Conservation (phyloP, 306 rosid species). For the Vigna nakashimae region DNA sequence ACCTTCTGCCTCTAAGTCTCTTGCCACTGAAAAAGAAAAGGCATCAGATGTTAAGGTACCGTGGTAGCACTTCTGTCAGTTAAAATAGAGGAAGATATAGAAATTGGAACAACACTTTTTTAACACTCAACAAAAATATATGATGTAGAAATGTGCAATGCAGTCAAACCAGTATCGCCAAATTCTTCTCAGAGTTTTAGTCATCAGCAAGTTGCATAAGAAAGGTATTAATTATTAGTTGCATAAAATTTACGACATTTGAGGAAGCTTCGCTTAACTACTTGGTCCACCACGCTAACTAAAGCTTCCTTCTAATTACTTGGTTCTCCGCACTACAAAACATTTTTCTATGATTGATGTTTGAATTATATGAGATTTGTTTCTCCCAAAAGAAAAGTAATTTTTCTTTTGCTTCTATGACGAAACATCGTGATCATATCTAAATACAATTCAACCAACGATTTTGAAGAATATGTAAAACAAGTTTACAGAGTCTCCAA, state of each 20-base stretch:
- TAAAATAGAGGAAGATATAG: neutral
- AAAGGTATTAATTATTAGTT: neutral
- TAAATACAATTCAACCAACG: neutral
- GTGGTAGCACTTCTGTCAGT: neutral
- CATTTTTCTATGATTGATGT: conserved; percentile 7
- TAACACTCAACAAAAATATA: neutral
- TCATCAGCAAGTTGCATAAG: neutral
- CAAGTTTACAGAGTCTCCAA: neutral
- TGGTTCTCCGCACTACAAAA: neutral
- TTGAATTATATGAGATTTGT: conserved; percentile 9
- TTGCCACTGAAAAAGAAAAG: conserved; percentile 58
- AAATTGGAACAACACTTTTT: neutral
- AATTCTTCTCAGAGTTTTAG: conserved; percentile 6
- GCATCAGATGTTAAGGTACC: conserved; percentile 10
- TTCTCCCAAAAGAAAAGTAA: neutral
- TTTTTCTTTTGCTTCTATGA: neutral
- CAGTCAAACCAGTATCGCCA: conserved; percentile 18
- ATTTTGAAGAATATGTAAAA: conserved; percentile 5
- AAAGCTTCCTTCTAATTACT: conserved; percentile 20
- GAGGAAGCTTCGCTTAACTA: conserved; percentile 7
- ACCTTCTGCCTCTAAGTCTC: conserved; percentile 60
- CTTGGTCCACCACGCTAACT: conserved; percentile 16
- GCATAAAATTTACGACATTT: conserved; percentile 15
- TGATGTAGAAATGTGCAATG: conserved; percentile 3
- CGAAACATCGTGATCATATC: too few species aligned